Evolutionary conservation across 2,329 filamentous ascomycete genomes (phyloP).

Genomic region (Pyrenophora teres): DNA sequence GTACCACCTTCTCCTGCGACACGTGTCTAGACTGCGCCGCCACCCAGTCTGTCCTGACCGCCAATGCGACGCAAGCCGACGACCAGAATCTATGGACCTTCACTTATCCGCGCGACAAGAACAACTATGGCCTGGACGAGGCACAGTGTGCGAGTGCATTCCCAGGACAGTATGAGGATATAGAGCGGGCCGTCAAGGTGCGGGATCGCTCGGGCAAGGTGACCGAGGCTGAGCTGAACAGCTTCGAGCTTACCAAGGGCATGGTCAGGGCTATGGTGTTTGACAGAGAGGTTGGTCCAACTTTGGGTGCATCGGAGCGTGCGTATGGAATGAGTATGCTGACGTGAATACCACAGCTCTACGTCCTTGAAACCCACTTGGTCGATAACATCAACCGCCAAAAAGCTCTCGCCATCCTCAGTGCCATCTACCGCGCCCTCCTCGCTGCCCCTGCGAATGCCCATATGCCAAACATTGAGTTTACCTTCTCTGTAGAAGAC

Average conservation of each 20-base stretch:
- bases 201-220: slow-evolving; percentile 32
- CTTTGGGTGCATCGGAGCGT: background rate
- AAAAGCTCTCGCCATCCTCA: slow-evolving; percentile 38
- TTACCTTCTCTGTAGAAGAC: slow-evolving; percentile 42
- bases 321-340: slow-evolving; percentile 1
- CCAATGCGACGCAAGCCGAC: slow-evolving; percentile 21
- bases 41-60: slow-evolving; percentile 24
- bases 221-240: slow-evolving; percentile 31
- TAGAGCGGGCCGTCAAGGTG: slow-evolving; percentile 33
- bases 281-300: slow-evolving; percentile 33
- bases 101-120: slow-evolving; percentile 32
- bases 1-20: slow-evolving; percentile 38
- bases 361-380: slow-evolving; percentile 39
- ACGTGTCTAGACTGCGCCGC: slow-evolving; percentile 41
- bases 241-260: slow-evolving; percentile 38
- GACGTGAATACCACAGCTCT: slow-evolving; percentile 26
- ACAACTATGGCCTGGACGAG: slow-evolving; percentile 38
- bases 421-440: slow-evolving; percentile 38
- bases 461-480: slow-evolving; percentile 41
- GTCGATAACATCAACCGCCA: slow-evolving; percentile 44
- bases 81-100: slow-evolving; percentile 37
- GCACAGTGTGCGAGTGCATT: slow-evolving; percentile 40
- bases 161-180: slow-evolving; percentile 39
- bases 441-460: slow-evolving; percentile 26
- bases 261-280: slow-evolving; percentile 43